Percentiles rank a stretch among this genome's conserved stretches.
Evolutionary conservation across 2,329 filamentous ascomycete species (phyloP).

Genomic region (Emydomyces testavorans): DNA sequence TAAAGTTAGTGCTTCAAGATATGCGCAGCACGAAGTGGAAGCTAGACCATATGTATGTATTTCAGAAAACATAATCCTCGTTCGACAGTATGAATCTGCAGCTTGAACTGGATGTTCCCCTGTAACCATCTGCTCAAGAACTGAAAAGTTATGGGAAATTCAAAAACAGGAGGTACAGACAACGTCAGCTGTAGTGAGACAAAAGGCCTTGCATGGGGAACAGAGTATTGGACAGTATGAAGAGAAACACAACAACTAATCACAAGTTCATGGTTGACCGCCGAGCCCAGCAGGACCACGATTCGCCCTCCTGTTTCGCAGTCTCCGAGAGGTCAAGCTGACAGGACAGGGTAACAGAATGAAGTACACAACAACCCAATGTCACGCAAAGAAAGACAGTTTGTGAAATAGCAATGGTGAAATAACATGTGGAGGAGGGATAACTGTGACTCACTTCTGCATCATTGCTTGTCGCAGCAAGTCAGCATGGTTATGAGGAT

Average conservation of each 20-base stretch:
- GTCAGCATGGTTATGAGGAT: constrained; percentile 44
- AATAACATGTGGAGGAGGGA: too few species aligned
- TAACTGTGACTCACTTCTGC: constrained; percentile 42
- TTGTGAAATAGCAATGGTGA: not conserved
- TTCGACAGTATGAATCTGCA: too few species aligned
- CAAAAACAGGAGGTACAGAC: not conserved
- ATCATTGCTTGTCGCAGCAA: constrained; percentile 47
- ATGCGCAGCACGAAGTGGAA: too few species aligned
- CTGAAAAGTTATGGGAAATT: not conserved
- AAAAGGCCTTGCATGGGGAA: constrained; percentile 1
- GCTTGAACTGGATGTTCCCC: too few species aligned
- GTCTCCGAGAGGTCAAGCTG: not conserved
- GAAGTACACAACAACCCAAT: not conserved
- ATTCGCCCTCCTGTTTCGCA: constrained; percentile 3
- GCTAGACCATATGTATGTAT: too few species aligned
- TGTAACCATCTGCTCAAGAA: too few species aligned
- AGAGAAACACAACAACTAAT: constrained; percentile 5
- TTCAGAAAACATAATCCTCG: too few species aligned
- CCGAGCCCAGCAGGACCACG: constrained; percentile 1
- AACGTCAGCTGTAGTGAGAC: not conserved
- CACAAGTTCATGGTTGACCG: not conserved
- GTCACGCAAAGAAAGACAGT: not conserved
- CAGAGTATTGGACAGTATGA: constrained; percentile 6
- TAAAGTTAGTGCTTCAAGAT: not conserved
- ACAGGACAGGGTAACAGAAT: constrained; percentile 1